Conservation (phyloP, 2,329 filamentous ascomycete species). For the Fusarium transvaalense region DNA sequence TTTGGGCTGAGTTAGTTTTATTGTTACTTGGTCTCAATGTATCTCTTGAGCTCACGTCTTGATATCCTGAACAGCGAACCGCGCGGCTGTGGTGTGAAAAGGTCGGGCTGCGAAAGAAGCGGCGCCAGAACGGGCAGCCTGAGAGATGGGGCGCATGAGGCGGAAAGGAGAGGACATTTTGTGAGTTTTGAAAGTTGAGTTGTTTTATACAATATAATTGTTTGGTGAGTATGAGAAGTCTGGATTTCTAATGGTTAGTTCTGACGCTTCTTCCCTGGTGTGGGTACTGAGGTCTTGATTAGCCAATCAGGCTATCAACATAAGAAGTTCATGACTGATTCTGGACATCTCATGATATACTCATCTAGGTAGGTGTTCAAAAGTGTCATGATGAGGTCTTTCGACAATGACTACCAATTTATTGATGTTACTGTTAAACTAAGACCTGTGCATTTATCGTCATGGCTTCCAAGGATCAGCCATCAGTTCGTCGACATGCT, state of each 20-base stretch:
- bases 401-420: background rate
- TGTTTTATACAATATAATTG: background rate
- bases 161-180: constrained; percentile 41
- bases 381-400: background rate
- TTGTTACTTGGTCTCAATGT: background rate
- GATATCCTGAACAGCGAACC: constrained; percentile 61
- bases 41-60: constrained; percentile 50
- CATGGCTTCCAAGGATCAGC: too few species aligned
- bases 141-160: constrained; percentile 36
- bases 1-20: constrained; percentile 19
- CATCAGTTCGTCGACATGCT: too few species aligned
- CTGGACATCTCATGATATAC: constrained; percentile 10
- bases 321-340: constrained; percentile 3
- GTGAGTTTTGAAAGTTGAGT: background rate
- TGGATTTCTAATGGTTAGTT: constrained; percentile 39
- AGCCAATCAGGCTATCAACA: constrained; percentile 26
- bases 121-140: constrained; percentile 35
- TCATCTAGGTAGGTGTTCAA: background rate
- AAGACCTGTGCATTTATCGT: too few species aligned
- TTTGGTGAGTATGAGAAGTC: constrained; percentile 18
- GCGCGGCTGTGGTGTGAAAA: constrained; percentile 56
- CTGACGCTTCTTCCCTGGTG: constrained; percentile 18
- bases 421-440: too few species aligned
- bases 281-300: constrained; percentile 23
- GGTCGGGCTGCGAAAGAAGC: constrained; percentile 31